Conservation (phyloP, 2,329 filamentous ascomycete genomes). For the Aspergillus novoparasiticus region DNA sequence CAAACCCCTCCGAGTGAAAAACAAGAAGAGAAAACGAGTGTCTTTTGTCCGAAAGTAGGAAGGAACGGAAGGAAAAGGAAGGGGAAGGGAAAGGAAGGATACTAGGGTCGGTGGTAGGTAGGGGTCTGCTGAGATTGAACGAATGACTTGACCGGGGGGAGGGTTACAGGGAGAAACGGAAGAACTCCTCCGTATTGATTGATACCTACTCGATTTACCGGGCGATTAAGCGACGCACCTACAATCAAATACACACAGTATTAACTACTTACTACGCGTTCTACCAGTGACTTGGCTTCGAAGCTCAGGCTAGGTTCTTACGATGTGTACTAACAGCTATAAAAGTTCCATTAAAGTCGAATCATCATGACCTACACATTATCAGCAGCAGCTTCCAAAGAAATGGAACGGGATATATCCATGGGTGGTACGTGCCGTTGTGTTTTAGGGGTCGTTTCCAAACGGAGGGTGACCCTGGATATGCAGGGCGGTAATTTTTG, state of each 20-base stretch:
- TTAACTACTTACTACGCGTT: not conserved
- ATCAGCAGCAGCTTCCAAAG: not conserved
- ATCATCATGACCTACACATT: not conserved
- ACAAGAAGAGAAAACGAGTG: conserved; percentile 16
- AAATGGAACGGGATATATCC: not conserved
- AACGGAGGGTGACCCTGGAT: conserved; percentile 21
- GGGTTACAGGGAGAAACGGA: conserved; percentile 6
- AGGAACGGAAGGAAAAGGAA: conserved; percentile 12
- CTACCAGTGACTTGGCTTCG: not conserved
- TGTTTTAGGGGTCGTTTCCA: conserved; percentile 12
- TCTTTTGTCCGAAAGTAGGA: conserved; percentile 10
- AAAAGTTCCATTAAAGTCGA: not conserved
- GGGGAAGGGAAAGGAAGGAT: conserved; percentile 14
- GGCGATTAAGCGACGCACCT: conserved; percentile 13
- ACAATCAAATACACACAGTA: not conserved
- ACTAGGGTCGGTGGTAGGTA: not conserved
- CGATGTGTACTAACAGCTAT: not conserved
- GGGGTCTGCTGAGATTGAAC: conserved; percentile 3
- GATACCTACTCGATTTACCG: conserved; percentile 1
- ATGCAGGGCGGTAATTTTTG: conserved; percentile 19
- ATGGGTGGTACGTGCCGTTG: conserved; percentile 2
- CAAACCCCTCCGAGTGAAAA: conserved; percentile 8
- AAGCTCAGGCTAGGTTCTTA: not conserved
- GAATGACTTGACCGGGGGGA: conserved; percentile 2
- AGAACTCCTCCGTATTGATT: conserved; percentile 3